Conservation (phyloP, 1,284 basidiomycete species). For the Meira nashicola region DNA sequence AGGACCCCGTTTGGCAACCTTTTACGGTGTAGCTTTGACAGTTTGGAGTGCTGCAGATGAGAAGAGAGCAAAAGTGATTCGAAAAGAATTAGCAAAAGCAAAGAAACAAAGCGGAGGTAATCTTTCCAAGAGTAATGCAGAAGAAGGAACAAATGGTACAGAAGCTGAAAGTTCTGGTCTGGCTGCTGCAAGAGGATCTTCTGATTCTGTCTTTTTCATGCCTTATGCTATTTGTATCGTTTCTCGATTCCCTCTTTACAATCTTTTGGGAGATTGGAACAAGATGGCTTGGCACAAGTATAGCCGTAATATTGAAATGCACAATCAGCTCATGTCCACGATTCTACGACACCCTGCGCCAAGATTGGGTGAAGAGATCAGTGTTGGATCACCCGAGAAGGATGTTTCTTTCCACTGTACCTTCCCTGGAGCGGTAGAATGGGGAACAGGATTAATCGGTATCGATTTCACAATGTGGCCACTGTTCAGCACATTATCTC, state of each 20-base stretch:
- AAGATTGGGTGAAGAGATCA: slow-evolving; percentile 42
- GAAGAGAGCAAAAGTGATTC: slow-evolving; percentile 35
- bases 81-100: slow-evolving; percentile 34
- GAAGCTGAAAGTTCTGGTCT: slow-evolving; percentile 16
- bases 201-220: slow-evolving; percentile 46
- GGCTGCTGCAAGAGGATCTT: slow-evolving; percentile 30
- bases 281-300: slow-evolving; percentile 53
- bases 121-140: slow-evolving; percentile 12
- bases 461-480: slow-evolving; percentile 88
- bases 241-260: slow-evolving; percentile 48
- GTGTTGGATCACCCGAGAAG: slow-evolving; percentile 33
- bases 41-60: slow-evolving; percentile 42
- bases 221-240: slow-evolving; percentile 50
- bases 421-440: slow-evolving; percentile 55
- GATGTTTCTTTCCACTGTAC: slow-evolving; percentile 50
- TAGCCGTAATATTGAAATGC: slow-evolving; percentile 51
- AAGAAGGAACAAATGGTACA: slow-evolving; percentile 13
- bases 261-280: slow-evolving; percentile 51
- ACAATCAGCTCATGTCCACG: slow-evolving; percentile 52
- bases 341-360: slow-evolving; percentile 50
- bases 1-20: slow-evolving; percentile 22
- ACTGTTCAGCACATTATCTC: slow-evolving; percentile 84
- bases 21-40: slow-evolving; percentile 40
- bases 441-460: slow-evolving; percentile 53
- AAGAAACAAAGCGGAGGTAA: slow-evolving; percentile 19